Base-by-base conservation (phyloP, 2,329 filamentous ascomycete species). In the Nemania bipapillata region DNA sequence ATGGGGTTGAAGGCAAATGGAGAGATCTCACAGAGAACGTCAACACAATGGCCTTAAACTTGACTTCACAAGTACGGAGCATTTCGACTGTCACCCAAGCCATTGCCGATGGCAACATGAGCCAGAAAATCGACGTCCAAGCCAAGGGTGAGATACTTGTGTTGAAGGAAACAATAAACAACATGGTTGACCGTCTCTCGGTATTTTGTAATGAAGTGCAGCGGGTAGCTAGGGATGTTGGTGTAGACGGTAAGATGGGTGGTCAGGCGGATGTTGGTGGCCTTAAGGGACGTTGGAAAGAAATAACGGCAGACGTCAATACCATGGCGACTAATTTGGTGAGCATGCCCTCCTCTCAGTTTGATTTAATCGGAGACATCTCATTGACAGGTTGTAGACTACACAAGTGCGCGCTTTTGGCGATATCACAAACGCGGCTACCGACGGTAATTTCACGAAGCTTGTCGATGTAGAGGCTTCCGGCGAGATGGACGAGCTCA, bases 401-500 rank as follows among this genome's bases (percentile, higher is more conserved):
- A 96, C 95, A 0, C 96, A 99, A 87, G 96, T 99, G 76, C 91
- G 96, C 74, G 96, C 96, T 42, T 99, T 99, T 80, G 96, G 94
- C 62, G 95, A 98, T 79, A 98, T 99, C 76, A 97, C 95, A n/a
- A 97, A 97, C 80, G 90, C 96, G 42, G 96, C 96, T 30, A 97
- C 95, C 67, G 94, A 97, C 78, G 96, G 96, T 71, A 95, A 99
- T 81, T 98, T 98, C 80, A 97, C 93, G 26, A 97, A 97, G 79
- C 89, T 96, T 66, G 95, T 99, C 79, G 97, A 96, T 55, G 95
- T 99, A 20, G 94, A 97, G 80, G 96, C 96, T 22, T 97, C 95
- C 12, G 96, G 96, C 72, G 96, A 99, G 81, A 98, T 99, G 96
- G 96, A 98, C 81, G 95, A 98, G 80, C 86, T 99, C 75, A 99